Base-by-base conservation (phyloP, 192 early-diverging fungal species). In the Borealophlyctis nickersoniae region DNA sequence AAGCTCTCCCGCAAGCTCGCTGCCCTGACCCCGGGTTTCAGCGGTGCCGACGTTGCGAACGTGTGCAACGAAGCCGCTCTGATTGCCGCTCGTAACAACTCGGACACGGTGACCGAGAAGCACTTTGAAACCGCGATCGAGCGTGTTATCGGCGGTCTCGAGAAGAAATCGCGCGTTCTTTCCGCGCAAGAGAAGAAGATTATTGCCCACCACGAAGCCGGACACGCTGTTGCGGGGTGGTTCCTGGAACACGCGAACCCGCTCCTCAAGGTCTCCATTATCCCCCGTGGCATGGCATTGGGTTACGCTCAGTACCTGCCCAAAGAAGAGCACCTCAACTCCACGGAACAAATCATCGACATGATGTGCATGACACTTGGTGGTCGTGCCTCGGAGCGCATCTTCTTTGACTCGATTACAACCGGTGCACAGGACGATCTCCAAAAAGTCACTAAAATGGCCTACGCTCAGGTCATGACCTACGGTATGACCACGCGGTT, bases 281-380 rank as follows among this genome's bases (percentile, higher is more conserved):
- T 99, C 70, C 97, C 97, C 33, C 89, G 97, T 64, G 95, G 97
- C 31, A 77, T 85, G 31, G 97, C 97, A 14, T 86, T 99, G 16
- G 97, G 97, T 16, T 99, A 99, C 81, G 97, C 97, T 49, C 97
- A 99, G 79, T 99, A 98, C 74, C 73, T 99, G 66, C 96, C 96
- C 63, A 93, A 96, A 75, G 96, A 99, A 67, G 88, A 95, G 78
- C 93, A 94, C 69, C 73, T 99, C 68, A 92, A 98, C 69, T 96
- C 94, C 24, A 92, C 88, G 2, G 85, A 84, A 31, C 92, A 96
- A 69, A 81, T 99, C 63, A 73, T 89, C 59, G 96, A 99, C 81
- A 77, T 73, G 75, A 83, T 83, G 81, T 83, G 81, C 63, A 83
- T 83, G 81, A 78, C 81, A 31, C 71, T 83, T 2, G 81, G 81